Evolutionary conservation across 345 rosid genomes (phyloP).

Genomic region (Citrus unshiu): DNA sequence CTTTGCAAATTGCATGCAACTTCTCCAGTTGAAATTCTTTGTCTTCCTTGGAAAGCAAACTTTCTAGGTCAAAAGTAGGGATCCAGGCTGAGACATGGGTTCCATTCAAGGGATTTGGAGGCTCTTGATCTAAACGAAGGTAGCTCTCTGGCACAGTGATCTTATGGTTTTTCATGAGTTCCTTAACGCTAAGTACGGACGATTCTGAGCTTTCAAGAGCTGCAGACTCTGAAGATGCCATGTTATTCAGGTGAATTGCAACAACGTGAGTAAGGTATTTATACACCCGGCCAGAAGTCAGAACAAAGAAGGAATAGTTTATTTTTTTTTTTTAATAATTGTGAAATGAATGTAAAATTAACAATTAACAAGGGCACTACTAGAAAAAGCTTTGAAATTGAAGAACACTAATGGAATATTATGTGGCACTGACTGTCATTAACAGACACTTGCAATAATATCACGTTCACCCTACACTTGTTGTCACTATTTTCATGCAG

Average conservation of each 20-base stretch:
- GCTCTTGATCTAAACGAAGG: constrained; percentile 7
- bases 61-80: constrained; percentile 28
- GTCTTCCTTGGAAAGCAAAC: constrained; percentile 18
- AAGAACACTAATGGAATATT: background rate
- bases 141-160: constrained; percentile 19
- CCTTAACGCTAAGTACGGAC: constrained; percentile 14
- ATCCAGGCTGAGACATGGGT: background rate
- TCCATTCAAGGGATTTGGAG: background rate
- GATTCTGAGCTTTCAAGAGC: background rate
- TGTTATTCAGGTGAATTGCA: background rate
- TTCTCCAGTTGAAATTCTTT: constrained; percentile 16
- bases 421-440: background rate
- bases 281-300: background rate
- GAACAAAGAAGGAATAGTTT: background rate
- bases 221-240: constrained; percentile 12
- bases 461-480: background rate
- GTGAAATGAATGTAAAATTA: background rate
- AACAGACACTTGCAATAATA: background rate
- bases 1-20: constrained; percentile 27
- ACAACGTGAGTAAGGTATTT: background rate
- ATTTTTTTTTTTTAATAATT: background rate
- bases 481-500: background rate
- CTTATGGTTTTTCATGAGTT: constrained; percentile 23
- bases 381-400: background rate
- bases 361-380: background rate